Conservation (phyloP, 2,329 filamentous ascomycete species). For the Sarocladiaceae sp. region DNA sequence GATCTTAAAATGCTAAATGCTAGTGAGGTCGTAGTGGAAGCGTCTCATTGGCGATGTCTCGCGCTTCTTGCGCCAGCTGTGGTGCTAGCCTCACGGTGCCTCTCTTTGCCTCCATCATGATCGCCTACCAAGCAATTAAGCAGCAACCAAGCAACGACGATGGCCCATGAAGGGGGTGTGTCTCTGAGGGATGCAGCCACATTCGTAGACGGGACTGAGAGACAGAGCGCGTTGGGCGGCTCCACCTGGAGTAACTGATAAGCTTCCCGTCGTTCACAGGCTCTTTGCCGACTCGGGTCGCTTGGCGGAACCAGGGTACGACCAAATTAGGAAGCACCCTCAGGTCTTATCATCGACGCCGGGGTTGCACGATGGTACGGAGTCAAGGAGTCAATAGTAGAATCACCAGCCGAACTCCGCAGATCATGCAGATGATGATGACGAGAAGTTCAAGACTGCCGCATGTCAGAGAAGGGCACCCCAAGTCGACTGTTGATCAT, state of each 20-base stretch:
- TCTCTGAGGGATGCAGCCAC: neutral
- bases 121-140: neutral
- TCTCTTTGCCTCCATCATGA: neutral
- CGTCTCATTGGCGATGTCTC: neutral
- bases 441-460: too few relatives aligned
- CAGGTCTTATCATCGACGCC: neutral
- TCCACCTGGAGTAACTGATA: slow-evolving; percentile 5
- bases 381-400: neutral
- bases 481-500: too few relatives aligned
- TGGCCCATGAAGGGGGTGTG: too few relatives aligned
- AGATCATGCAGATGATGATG: too few relatives aligned
- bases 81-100: neutral
- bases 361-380: neutral
- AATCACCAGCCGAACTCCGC: too few relatives aligned
- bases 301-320: slow-evolving; percentile 7
- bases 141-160: too few relatives aligned
- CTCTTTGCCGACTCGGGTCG: slow-evolving; percentile 2
- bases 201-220: neutral
- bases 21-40: neutral
- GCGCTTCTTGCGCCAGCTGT: slow-evolving; percentile 6
- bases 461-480: too few relatives aligned
- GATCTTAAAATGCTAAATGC: neutral
- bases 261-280: slow-evolving; percentile 8
- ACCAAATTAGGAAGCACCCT: neutral
- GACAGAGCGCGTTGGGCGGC: neutral